Base-by-base conservation (phyloP, 2,329 filamentous ascomycete genomes). In the Pestalotiopsis sp. region DNA sequence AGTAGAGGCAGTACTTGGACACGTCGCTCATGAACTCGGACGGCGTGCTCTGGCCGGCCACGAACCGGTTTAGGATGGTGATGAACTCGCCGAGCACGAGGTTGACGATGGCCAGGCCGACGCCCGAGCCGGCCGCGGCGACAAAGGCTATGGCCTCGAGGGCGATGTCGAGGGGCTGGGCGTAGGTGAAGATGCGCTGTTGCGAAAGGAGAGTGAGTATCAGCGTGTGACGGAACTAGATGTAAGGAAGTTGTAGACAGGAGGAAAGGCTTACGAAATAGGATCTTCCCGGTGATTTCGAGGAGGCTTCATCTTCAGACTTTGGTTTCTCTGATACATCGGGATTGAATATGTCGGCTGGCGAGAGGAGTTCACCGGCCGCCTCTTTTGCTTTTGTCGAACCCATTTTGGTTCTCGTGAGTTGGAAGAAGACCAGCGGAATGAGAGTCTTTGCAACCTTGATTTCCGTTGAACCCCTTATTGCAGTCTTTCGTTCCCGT, bases 1-100 rank as follows among this genome's bases (percentile, higher is more conserved):
- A 76, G 67, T 76, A 75, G 9, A 76, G 72, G 17, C 62, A 65
- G n/a, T 65, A 65, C n/a, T 23, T 65, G 20, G 62, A 49, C 7
- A 65, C 62, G 20, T 65, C 23, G n/a, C 39, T 52, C 41, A 49
- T 65, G 13, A 65, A 61, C 5, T 61, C 27, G 12, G 59, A 61
- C 7, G 59, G 14, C 12, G 59, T 61, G 27, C 27, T 61, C 13
- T 61, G 27, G 31, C 59, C 59, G 31, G 27, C 59, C n/a, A 61
- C 41, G 62, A 49, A 65, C 6, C 17, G 27, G 36, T 27, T 65
- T 1, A 65, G 62, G 4, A 65, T 25, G 39, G 62, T 65, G 39
- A 65, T 45, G 62, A 65, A 65, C 4, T 36, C 12, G 7, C 62
- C 62, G 4, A 65, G n/a, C n/a, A 65, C 62, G 11, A 65, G 36